These are phyloP conservation scores for Lecanicillium sp. DNA, from an alignment of 2,329 filamentous ascomycete species.

Conservation along the genomic window DNA sequence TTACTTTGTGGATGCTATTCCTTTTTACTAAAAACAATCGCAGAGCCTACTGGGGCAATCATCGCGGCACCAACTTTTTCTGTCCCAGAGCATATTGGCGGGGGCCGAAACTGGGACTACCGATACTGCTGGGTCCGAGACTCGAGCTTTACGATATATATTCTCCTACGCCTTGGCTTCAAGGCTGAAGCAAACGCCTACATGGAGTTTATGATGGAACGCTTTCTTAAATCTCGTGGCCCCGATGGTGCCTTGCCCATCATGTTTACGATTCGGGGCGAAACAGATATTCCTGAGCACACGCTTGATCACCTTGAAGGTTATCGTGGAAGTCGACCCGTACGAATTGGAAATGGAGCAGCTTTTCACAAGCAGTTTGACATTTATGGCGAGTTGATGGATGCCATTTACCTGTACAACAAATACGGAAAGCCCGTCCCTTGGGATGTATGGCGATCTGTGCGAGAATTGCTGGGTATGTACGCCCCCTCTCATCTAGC, in stretches of 20 bases:
- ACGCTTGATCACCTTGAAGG: slow-evolving; percentile 65
- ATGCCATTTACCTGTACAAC: slow-evolving; percentile 70
- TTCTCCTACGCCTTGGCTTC: slow-evolving; percentile 69
- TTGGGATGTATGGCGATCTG: slow-evolving; percentile 67
- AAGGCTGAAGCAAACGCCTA: slow-evolving; percentile 68
- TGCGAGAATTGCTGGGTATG: slow-evolving; percentile 56
- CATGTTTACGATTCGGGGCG: slow-evolving; percentile 73
- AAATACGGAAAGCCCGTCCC: slow-evolving; percentile 70
- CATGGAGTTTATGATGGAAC: slow-evolving; percentile 68
- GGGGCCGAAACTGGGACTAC: slow-evolving; percentile 61
- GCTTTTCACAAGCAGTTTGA: slow-evolving; percentile 71
- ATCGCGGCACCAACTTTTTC: slow-evolving; percentile 71
- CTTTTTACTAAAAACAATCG: neutral
- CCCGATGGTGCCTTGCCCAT: slow-evolving; percentile 60
- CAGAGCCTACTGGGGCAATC: slow-evolving; percentile 68
- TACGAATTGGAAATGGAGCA: slow-evolving; percentile 70
- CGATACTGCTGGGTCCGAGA: slow-evolving; percentile 74
- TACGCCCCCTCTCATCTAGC: neutral
- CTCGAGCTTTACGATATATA: slow-evolving; percentile 70
- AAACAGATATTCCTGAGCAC: slow-evolving; percentile 63
- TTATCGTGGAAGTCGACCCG: slow-evolving; percentile 61
- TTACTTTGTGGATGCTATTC: neutral
- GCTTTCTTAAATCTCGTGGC: slow-evolving; percentile 53
- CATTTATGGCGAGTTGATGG: slow-evolving; percentile 73
- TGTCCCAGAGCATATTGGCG: slow-evolving; percentile 65